Evolutionary conservation across 129 eudicot species (phyloP).

Genomic region (Smallanthus sonchifolius): DNA sequence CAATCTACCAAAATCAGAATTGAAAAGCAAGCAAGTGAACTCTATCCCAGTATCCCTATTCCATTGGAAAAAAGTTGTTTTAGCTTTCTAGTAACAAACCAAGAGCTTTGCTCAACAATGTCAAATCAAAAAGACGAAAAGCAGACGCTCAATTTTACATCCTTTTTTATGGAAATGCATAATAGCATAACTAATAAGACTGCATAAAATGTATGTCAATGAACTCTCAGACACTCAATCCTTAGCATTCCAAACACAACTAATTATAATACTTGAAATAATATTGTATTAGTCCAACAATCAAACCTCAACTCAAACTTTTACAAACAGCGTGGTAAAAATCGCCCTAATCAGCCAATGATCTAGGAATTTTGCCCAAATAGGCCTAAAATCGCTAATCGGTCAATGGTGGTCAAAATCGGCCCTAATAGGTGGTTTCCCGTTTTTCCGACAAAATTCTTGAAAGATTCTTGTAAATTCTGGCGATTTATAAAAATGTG

Average conservation of each 20-base stretch:
- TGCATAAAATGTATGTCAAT: background rate
- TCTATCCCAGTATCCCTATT: background rate
- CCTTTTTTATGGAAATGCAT: conserved; percentile 2
- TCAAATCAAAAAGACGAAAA: background rate
- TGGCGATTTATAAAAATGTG: no score
- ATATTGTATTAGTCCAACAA: no score
- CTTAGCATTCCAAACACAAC: background rate
- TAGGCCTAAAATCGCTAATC: no score
- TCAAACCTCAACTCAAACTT: background rate
- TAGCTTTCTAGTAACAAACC: background rate
- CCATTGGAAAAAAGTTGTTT: background rate
- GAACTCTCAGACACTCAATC: background rate
- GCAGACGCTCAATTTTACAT: background rate
- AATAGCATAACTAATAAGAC: background rate
- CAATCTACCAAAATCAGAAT: conserved; percentile 3
- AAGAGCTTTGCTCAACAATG: background rate
- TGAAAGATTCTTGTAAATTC: no score
- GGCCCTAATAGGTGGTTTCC: no score
- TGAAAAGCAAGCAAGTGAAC: no score
- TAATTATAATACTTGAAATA: background rate
- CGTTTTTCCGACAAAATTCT: no score
- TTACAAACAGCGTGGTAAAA: no score
- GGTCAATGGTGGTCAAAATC: no score
- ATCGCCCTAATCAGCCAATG: no score
- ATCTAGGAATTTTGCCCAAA: no score